Percentiles rank a stretch among this genome's conserved stretches.
phyloP scores from a whole-genome alignment of 2,329 filamentous ascomycete species.

The Aulographum hederae region DNA sequence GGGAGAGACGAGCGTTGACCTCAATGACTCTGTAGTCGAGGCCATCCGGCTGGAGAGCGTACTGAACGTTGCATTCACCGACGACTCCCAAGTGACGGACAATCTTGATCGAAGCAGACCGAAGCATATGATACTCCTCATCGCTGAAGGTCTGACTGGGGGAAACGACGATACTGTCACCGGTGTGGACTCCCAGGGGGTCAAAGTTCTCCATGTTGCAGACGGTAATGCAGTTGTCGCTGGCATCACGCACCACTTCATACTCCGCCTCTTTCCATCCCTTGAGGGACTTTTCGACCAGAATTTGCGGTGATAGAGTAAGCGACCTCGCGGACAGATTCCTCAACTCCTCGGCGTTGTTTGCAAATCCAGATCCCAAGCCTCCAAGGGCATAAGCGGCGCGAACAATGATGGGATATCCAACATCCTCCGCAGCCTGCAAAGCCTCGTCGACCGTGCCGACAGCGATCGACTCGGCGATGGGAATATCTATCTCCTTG shows the following conservation, averaged over 20 bases:
- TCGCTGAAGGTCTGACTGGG: conserved; percentile 94
- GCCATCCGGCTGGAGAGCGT: conserved; percentile 88
- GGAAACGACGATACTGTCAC: conserved; percentile 95
- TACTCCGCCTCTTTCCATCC: conserved; percentile 99
- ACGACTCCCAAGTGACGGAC: conserved; percentile 93
- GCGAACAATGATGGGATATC: conserved; percentile 95
- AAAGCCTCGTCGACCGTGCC: conserved; percentile 82
- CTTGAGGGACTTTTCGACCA: conserved; percentile 97
- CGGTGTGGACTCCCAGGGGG: conserved; percentile 90
- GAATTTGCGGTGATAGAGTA: conserved; percentile 83
- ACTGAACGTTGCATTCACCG: conserved; percentile 97
- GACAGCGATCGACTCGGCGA: conserved; percentile 89
- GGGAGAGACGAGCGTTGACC: conserved; percentile 94
- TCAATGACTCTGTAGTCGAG: conserved; percentile 98
- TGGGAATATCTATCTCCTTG: conserved; percentile 93
- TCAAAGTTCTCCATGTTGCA: conserved; percentile 99
- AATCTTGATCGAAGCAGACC: conserved; percentile 94
- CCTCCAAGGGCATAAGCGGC: conserved; percentile 93
- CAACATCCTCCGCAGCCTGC: conserved; percentile 66
- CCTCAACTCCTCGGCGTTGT: conserved; percentile 81
- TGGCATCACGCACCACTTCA: conserved; percentile 89
- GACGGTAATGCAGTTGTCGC: conserved; percentile 98
- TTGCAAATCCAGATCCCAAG: conserved; percentile 88
- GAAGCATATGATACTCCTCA: conserved; percentile 99
- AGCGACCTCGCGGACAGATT: conserved; percentile 86